phyloP scores from a whole-genome alignment of 495 filamentous ascomycete genomes.

The Parmelia sp. region DNA sequence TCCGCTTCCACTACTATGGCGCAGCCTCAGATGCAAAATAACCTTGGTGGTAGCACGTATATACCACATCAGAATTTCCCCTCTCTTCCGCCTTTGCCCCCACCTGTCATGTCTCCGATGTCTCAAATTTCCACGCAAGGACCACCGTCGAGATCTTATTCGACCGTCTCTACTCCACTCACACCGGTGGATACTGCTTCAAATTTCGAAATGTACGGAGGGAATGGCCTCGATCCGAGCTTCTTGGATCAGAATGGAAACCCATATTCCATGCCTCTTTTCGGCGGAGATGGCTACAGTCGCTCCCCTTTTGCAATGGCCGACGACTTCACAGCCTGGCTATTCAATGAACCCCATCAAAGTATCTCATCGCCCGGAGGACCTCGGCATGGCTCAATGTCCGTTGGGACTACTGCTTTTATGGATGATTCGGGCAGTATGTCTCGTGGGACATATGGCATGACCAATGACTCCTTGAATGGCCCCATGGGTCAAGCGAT shows the following conservation, averaged over 20 bases:
- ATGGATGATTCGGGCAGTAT: constrained; percentile 22
- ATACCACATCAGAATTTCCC: constrained; percentile 25
- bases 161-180: constrained; percentile 12
- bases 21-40: constrained; percentile 20
- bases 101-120: constrained; percentile 22
- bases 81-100: constrained; percentile 22
- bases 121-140: constrained; percentile 20
- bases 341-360: constrained; percentile 63
- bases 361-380: constrained; percentile 30
- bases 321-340: constrained; percentile 85
- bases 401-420: constrained; percentile 25
- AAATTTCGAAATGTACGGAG: constrained; percentile 16
- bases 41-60: constrained; percentile 11
- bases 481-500: constrained; percentile 16
- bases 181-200: constrained; percentile 20
- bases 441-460: constrained; percentile 15
- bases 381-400: constrained; percentile 24
- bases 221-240: constrained; percentile 20
- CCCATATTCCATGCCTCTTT: constrained; percentile 71
- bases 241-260: constrained; percentile 58
- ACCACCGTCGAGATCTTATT: constrained; percentile 13
- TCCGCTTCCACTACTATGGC: constrained; percentile 9
- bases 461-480: constrained; percentile 20
- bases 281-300: constrained; percentile 71
- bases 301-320: constrained; percentile 85